Percentiles rank a stretch among this genome's conserved stretches.
Evolutionary conservation across 2,329 filamentous ascomycete genomes (phyloP).

Genomic region (Pseudocercospora fuligena): DNA sequence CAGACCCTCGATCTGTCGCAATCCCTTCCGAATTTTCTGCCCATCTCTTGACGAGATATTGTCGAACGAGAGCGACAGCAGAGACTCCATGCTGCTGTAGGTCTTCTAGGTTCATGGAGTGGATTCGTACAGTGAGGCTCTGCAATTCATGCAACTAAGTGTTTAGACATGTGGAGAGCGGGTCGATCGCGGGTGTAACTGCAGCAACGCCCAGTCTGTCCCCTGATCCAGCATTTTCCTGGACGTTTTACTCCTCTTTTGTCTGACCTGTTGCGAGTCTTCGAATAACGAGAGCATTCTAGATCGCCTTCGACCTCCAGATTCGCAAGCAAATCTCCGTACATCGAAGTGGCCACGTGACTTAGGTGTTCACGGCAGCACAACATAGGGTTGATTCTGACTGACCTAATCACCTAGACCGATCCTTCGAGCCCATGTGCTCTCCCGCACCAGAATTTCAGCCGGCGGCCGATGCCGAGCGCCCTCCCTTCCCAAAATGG

Average conservation of each 20-base stretch:
- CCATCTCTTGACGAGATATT: constrained; percentile 93
- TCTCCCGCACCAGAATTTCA: no score
- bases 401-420: no score
- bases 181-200: not conserved
- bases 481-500: not conserved
- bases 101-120: constrained; percentile 19
- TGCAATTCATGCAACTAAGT: constrained; percentile 2
- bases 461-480: not conserved
- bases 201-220: not conserved
- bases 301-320: no score
- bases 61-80: constrained; percentile 92
- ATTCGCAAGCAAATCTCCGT: no score
- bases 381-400: no score
- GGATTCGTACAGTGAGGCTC: constrained; percentile 8
- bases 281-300: no score
- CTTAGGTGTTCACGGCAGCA: no score
- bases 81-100: constrained; percentile 74
- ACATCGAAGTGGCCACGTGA: no score
- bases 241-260: no score
- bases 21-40: constrained; percentile 86
- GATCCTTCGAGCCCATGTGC: no score
- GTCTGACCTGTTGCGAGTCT: no score
- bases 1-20: constrained; percentile 91
- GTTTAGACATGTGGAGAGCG: not conserved
- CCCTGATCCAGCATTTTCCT: no score